Evolutionary conservation across 2,329 filamentous ascomycete genomes (phyloP), one percentile per base, ranked within the genome.

Genomic region (Talaromyces marneffei): DNA sequence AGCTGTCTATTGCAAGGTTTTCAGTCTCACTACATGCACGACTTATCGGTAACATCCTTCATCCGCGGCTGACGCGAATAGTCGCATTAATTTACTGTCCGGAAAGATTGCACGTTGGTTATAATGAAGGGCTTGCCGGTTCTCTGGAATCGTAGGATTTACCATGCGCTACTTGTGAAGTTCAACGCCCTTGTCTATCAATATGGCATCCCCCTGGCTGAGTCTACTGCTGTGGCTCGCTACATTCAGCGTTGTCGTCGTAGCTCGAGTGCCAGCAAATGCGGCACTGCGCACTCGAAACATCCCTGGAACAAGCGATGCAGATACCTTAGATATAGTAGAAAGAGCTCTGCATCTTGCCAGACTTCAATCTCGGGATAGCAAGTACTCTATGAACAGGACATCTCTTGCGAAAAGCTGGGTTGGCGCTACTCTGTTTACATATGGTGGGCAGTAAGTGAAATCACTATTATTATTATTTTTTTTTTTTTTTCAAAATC

Each of bases 361-460:
- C 23, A 56, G 53, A 20, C 53, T 57, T 20, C 37, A 52, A 23
- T 16, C 18, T 3, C 42, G 59, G 7, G 44, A 61, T 61, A 14
- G 35, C 40, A 61, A 55, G 9, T 61, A 61, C 37, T 50, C 42
- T 10, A 61, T 57, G 59, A 61, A 61, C 53, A 46, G 37, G 18
- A 61, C 59, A 1, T 61, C 59, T 29, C 31, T 61, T 27, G 31
- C 53, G 18, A 57, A 57, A 16, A 52, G 42, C 53, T 61, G 59
- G 59, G n/a, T 31, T 9, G 42, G 42, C 7, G 40, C 54, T 29
- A 61, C 42, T 18, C 27, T 62, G 12, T 57, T 62, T 18, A 31
- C 50, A 12, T 35, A 39, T 16, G 27, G 54, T 6, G 29, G 18
- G 35, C 31, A 48, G 54, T 62, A 53, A 33, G 42, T 12, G 9